Evolutionary conservation across 768 basidiomycete species (phyloP).

Genomic region (Amylocystis lapponica): DNA sequence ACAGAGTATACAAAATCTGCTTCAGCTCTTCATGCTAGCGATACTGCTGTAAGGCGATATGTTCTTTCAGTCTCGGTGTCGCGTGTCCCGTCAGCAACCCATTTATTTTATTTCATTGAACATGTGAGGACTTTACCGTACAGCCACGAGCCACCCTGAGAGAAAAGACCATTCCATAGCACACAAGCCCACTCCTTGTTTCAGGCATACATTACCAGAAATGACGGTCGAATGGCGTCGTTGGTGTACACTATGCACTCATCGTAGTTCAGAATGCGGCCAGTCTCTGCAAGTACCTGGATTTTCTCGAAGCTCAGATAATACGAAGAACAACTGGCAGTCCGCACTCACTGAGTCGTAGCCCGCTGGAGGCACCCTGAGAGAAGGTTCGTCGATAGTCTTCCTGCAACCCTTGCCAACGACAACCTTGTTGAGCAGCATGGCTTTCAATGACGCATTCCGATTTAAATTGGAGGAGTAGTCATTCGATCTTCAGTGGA

Average conservation of each 20-base stretch:
- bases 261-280: slow-evolving; percentile 64
- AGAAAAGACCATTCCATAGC: too few species aligned
- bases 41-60: too few species aligned
- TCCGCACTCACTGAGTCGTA: slow-evolving; percentile 54
- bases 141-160: too few species aligned
- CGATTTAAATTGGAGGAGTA: slow-evolving; percentile 56
- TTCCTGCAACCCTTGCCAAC: slow-evolving; percentile 68
- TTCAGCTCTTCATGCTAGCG: too few species aligned
- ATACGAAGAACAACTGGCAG: too few species aligned
- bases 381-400: slow-evolving; percentile 46
- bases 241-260: slow-evolving; percentile 67
- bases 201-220: slow-evolving; percentile 67
- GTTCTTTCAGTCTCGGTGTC: too few species aligned
- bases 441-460: slow-evolving; percentile 41
- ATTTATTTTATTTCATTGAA: too few species aligned
- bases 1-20: too few species aligned
- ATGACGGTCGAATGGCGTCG: slow-evolving; percentile 68
- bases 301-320: neutral
- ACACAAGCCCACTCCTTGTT: too few species aligned
- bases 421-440: slow-evolving; percentile 70
- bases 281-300: slow-evolving; percentile 64
- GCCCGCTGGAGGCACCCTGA: slow-evolving; percentile 55
- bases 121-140: too few species aligned
- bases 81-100: too few species aligned
- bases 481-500: slow-evolving; percentile 57